Evolutionary conservation across 805 yeast species (phyloP), one percentile per base, ranked within the genome.

Genomic region (Lipomyces anomalus): DNA sequence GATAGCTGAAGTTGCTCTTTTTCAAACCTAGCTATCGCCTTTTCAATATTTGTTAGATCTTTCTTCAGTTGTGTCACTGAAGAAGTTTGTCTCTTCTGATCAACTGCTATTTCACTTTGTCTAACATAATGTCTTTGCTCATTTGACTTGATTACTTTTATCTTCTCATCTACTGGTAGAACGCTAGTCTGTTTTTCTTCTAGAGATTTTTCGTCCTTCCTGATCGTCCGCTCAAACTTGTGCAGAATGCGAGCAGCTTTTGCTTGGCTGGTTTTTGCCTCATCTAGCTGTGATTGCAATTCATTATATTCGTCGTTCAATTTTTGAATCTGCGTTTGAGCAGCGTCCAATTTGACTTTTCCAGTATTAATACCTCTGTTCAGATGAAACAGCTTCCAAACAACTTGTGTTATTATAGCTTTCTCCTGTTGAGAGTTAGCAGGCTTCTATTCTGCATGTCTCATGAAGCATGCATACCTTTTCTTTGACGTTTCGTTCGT

Each of bases 331-430:
- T 47, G 37, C 7, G 42, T 53, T 24, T 41, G 30, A 6, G 47
- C 40, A n/a, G 40, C 38, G 22, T 50, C 59, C 4, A 56, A n/a
- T 38, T 56, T 47, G 16, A 44, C 48, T 2, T 58, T 48, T 42
- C 61, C 66, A 40, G 61, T 62, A 17, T 55, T 50, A 11, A 53
- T 46, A 22, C 50, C 62, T 57, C 55, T 78, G 78, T 57, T 79
- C 69, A 52, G 42, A 58, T 82, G 85, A 57, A 70, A 83, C 9
- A 88, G 63, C 53, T 79, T 77, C 72, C 84, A 79, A 26, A 89
- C 61, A 35, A 80, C 74, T 22, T 73, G 74, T 7, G 68, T 61
- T 36, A 71, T 67, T n/a, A 76, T 69, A 16, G 60, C 48, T 4
- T 46, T 32, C 9, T 60, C 61, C 38, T 55, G 46, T 36, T 24